Evolutionary conservation across 768 basidiomycete genomes (phyloP).

Genomic region (Tricholoma terreum): DNA sequence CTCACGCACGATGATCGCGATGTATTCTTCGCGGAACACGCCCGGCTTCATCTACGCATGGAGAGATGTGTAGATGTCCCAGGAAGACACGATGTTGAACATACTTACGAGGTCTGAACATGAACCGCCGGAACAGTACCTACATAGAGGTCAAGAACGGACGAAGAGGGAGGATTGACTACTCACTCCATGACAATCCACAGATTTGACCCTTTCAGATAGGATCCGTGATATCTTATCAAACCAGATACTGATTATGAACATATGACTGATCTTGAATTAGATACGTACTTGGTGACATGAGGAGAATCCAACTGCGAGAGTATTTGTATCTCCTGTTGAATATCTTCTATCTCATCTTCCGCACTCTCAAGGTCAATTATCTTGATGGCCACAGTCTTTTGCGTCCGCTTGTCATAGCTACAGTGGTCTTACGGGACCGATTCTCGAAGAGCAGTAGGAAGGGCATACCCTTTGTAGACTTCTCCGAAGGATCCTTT

Average conservation of each 20-base stretch:
- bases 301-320: conserved; percentile 94
- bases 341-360: conserved; percentile 99
- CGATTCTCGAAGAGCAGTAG: conserved; percentile 4
- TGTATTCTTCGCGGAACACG: conserved; percentile 96
- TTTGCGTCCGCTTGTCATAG: conserved; percentile 92
- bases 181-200: conserved; percentile 99
- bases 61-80: conserved; percentile 11
- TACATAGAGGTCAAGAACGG: conserved; percentile 24
- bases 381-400: conserved; percentile 98
- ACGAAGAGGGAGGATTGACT: conserved; percentile 1
- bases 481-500: conserved; percentile 99
- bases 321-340: conserved; percentile 97
- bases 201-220: conserved; percentile 89
- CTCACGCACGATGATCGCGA: conserved; percentile 94
- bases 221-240: conserved; percentile 89
- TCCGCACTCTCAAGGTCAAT: conserved; percentile 99
- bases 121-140: conserved; percentile 97
- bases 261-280: not conserved
- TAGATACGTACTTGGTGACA: conserved; percentile 81
- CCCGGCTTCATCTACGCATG: conserved; percentile 90
- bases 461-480: conserved; percentile 81
- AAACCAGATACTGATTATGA: conserved; percentile 11
- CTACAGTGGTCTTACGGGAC: conserved; percentile 38
- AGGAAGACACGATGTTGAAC: conserved; percentile 7
- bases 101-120: conserved; percentile 88